These are phyloP conservation scores for Russula emetica DNA, from an alignment of 768 basidiomycete species.

Conservation along the genomic window DNA sequence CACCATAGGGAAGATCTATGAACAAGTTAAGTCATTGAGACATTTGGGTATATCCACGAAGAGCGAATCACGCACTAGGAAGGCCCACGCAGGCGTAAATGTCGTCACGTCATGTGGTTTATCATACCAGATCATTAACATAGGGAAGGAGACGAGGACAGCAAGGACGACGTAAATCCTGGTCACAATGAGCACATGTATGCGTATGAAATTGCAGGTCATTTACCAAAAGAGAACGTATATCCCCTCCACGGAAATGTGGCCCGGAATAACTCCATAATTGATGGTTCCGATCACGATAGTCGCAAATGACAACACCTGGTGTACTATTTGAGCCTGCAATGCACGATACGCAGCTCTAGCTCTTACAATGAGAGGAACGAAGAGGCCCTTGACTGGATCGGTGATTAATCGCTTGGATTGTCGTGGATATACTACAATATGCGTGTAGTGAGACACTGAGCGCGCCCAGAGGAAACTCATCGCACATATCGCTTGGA, in stretches of 20 bases:
- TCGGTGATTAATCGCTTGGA: conserved; percentile 42
- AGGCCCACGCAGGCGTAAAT: conserved; percentile 39
- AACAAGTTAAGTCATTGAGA: background rate
- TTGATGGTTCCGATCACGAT: conserved; percentile 48
- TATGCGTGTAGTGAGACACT: background rate
- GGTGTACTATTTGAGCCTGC: background rate
- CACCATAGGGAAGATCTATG: conserved; percentile 37
- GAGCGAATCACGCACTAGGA: conserved; percentile 35
- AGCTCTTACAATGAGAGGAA: conserved; percentile 36
- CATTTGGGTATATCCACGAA: background rate
- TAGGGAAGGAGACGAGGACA: conserved; percentile 41
- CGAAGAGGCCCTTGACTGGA: conserved; percentile 45
- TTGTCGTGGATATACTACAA: conserved; percentile 43
- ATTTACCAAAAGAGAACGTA: conserved; percentile 44
- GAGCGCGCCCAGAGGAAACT: background rate
- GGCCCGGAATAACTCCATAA: conserved; percentile 41
- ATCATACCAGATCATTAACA: conserved; percentile 50
- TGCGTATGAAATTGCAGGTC: background rate
- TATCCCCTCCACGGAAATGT: conserved; percentile 36
- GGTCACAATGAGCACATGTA: background rate
- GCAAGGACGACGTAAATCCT: conserved; percentile 44
- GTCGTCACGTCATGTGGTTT: conserved; percentile 42
- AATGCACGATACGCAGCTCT: background rate
- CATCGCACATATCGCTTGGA: conserved; percentile 42
- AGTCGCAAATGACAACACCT: conserved; percentile 50